These are phyloP conservation scores for Colletotrichum orbiculare DNA, from an alignment of 2,329 filamentous ascomycete species.

Conservation along the genomic window DNA sequence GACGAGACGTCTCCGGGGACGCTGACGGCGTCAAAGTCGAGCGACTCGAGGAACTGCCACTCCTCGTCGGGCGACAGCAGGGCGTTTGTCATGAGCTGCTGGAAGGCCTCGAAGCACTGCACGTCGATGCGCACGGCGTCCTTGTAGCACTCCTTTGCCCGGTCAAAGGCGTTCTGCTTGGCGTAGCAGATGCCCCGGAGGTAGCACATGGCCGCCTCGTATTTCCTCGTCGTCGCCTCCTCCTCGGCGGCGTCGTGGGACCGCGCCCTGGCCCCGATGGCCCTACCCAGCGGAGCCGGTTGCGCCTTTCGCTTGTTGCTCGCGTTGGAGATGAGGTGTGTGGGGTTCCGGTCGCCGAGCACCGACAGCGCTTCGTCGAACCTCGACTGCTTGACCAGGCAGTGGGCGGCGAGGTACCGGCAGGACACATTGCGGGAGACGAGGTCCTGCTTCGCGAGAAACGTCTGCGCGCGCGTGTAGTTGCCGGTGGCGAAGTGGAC, in stretches of 20 bases:
- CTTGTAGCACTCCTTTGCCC: conserved; percentile 98
- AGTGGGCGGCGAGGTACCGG: conserved; percentile 92
- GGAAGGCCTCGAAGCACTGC: conserved; percentile 97
- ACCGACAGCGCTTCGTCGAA: conserved; percentile 89
- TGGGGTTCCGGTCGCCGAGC: conserved; percentile 94
- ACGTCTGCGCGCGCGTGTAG: conserved; percentile 89
- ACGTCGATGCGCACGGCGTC: conserved; percentile 96
- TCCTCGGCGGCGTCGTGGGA: conserved; percentile 63
- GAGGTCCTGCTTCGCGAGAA: conserved; percentile 86
- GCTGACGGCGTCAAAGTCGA: conserved; percentile 88
- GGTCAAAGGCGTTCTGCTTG: conserved; percentile 96
- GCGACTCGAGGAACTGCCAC: conserved; percentile 86
- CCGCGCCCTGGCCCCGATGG: conserved; percentile 43
- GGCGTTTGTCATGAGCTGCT: conserved; percentile 96
- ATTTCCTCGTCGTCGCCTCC: conserved; percentile 80
- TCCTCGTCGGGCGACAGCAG: conserved; percentile 91
- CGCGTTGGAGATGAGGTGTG: conserved; percentile 79
- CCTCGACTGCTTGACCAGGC: conserved; percentile 90
- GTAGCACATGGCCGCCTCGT: conserved; percentile 98
- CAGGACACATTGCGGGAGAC: conserved; percentile 85
- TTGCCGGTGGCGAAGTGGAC: conserved; percentile 96
- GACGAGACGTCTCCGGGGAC: conserved; percentile 72
- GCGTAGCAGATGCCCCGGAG: conserved; percentile 93
- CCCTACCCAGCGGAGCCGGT: conserved; percentile 59
- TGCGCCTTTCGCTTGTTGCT: conserved; percentile 77